phyloP scores from a whole-genome alignment of 495 filamentous ascomycete species.

The Trichoderma erinaceum region DNA sequence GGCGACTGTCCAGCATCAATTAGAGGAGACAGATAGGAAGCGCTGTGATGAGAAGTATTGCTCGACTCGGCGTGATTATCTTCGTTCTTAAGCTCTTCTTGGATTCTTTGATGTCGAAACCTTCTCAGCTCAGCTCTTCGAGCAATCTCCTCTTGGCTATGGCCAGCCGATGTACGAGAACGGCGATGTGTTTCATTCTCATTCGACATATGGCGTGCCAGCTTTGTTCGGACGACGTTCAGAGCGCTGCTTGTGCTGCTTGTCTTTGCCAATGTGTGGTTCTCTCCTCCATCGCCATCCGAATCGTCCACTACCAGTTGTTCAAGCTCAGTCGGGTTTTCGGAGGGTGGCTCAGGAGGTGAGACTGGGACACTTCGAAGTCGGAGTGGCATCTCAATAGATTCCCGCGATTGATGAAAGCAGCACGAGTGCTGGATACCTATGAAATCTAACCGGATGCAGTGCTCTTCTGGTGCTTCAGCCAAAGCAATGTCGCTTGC shows the following conservation, averaged over 20 bases:
- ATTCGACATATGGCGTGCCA: slow-evolving; percentile 43
- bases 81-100: slow-evolving; percentile 44
- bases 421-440: background rate
- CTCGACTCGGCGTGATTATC: slow-evolving; percentile 36
- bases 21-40: background rate
- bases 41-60: slow-evolving; percentile 29
- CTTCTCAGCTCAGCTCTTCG: slow-evolving; percentile 46
- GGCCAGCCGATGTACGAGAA: slow-evolving; percentile 36
- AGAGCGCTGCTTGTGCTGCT: slow-evolving; percentile 33
- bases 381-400: background rate
- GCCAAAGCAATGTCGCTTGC: background rate
- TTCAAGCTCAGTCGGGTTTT: slow-evolving; percentile 23
- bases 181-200: slow-evolving; percentile 25
- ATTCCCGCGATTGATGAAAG: background rate
- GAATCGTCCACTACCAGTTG: slow-evolving; percentile 39
- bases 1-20: slow-evolving; percentile 19
- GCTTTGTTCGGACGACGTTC: slow-evolving; percentile 32
- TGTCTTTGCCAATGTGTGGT: slow-evolving; percentile 27
- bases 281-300: slow-evolving; percentile 32
- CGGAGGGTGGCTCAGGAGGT: background rate
- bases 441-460: background rate
- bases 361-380: background rate
- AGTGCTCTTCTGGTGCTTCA: background rate
- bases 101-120: slow-evolving; percentile 45
- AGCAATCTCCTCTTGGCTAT: slow-evolving; percentile 42